These are phyloP conservation scores for Fomitopsis schrenkii DNA, from an alignment of 1,284 basidiomycete genomes.

Conservation along the genomic window DNA sequence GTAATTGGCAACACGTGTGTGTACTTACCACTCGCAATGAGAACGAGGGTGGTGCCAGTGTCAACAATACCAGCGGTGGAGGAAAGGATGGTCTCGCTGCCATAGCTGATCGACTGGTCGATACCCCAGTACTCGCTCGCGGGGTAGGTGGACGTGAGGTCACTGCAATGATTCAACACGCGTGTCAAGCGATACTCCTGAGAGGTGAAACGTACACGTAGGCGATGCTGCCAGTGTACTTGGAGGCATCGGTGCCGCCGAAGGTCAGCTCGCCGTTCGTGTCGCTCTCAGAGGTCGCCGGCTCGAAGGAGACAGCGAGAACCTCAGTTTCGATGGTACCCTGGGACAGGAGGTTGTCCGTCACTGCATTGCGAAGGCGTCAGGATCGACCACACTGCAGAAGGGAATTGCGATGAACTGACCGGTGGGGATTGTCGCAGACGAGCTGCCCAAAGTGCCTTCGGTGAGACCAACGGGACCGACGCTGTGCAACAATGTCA, in stretches of 20 bases:
- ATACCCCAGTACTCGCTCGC: conserved; percentile 59
- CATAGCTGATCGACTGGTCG: conserved; percentile 53
- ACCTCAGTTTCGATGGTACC: conserved; percentile 37
- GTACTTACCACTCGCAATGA: conserved; percentile 31
- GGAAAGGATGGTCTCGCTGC: conserved; percentile 38
- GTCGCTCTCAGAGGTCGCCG: conserved; percentile 29
- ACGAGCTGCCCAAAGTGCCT: neutral
- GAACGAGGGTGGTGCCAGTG: conserved; percentile 42
- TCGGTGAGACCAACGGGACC: neutral
- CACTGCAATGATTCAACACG: conserved; percentile 23
- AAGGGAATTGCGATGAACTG: neutral
- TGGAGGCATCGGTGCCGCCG: conserved; percentile 42
- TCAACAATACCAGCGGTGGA: conserved; percentile 59
- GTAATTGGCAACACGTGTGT: neutral
- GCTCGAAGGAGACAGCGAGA: conserved; percentile 48
- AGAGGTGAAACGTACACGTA: conserved; percentile 26
- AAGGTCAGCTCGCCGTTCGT: conserved; percentile 45
- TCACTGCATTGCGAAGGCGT: conserved; percentile 17
- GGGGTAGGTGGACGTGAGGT: conserved; percentile 44
- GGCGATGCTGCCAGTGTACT: conserved; percentile 40
- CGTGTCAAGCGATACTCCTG: neutral
- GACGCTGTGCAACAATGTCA: neutral
- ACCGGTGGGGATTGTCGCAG: neutral
- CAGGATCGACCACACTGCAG: neutral
- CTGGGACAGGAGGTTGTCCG: conserved; percentile 33